These are phyloP conservation scores for Candida alai DNA, from an alignment of 805 yeast genomes.

Conservation along the genomic window DNA sequence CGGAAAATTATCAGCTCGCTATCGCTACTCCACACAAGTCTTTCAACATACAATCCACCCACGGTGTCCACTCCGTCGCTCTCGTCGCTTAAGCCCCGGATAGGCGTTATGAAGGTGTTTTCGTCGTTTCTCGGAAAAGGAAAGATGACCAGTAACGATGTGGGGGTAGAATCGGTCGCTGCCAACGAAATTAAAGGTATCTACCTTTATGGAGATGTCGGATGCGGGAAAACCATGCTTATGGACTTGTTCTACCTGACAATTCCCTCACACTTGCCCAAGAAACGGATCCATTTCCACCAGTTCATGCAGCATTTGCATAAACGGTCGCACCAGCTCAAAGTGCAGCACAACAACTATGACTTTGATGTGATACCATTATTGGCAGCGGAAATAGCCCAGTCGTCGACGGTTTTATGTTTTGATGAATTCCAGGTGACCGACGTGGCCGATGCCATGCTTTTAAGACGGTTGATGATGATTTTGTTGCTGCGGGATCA, in stretches of 20 bases:
- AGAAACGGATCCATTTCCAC: conserved; percentile 86
- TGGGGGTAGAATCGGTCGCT: conserved; percentile 8
- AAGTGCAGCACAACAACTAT: conserved; percentile 47
- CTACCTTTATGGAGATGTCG: conserved; percentile 94
- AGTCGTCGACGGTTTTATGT: conserved; percentile 73
- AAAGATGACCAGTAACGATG: background rate
- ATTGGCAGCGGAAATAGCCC: conserved; percentile 79
- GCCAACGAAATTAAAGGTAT: conserved; percentile 65
- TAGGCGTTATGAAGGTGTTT: conserved; percentile 39
- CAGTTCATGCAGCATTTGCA: conserved; percentile 95
- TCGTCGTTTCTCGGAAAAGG: conserved; percentile 13
- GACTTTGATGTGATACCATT: conserved; percentile 81
- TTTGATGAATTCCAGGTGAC: conserved; percentile 98
- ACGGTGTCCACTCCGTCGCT: conserved; percentile 50
- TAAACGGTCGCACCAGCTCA: conserved; percentile 76
- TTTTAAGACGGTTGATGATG: conserved; percentile 70
- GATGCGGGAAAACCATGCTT: conserved; percentile 97
- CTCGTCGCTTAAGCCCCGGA: conserved; percentile 47
- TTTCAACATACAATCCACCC: conserved; percentile 61
- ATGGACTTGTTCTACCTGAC: conserved; percentile 93
- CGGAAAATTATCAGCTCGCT: conserved; percentile 64
- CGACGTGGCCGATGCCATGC: conserved; percentile 98
- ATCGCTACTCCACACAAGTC: conserved; percentile 52
- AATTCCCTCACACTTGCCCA: conserved; percentile 72
- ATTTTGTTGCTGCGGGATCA: conserved; percentile 65